A percentile compares a stretch with the other conserved stretches of the same genome.
Conservation (phyloP, 2,329 filamentous ascomycete genomes). For the Aureobasidium sp. region DNA sequence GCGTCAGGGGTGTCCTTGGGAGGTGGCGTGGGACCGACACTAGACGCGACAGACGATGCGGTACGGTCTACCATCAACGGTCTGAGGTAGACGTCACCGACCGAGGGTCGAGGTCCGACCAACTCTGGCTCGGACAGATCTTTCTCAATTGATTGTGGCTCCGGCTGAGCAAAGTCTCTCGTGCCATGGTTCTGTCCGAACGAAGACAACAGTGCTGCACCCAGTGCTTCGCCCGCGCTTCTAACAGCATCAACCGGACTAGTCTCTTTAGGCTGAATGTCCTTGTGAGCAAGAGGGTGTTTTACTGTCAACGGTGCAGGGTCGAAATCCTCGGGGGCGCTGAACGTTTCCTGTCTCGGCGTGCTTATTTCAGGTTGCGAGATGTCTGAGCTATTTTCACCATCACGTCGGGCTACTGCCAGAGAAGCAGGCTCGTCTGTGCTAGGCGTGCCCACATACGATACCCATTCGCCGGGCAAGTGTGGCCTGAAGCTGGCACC, state of each 20-base stretch:
- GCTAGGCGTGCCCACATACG: conserved; percentile 38
- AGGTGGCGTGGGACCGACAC: conserved; percentile 40
- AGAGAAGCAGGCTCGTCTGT: conserved; percentile 24
- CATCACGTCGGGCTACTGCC: neutral
- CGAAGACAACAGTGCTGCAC: conserved; percentile 36
- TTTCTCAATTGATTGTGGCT: conserved; percentile 16
- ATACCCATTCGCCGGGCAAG: conserved; percentile 49
- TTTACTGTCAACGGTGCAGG: conserved; percentile 31
- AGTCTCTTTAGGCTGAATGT: conserved; percentile 19
- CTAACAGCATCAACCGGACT: conserved; percentile 42
- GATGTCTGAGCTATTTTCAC: conserved; percentile 15
- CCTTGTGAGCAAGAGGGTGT: conserved; percentile 24
- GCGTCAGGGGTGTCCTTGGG: conserved; percentile 37
- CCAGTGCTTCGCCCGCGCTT: conserved; percentile 43
- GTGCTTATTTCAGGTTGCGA: conserved; percentile 19
- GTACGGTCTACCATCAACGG: conserved; percentile 34
- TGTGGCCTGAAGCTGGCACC: conserved; percentile 43
- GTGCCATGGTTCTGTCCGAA: conserved; percentile 30
- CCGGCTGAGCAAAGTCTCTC: conserved; percentile 27
- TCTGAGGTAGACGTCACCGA: conserved; percentile 33
- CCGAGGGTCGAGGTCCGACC: conserved; percentile 14
- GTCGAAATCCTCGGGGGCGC: conserved; percentile 21
- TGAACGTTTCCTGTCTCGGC: neutral
- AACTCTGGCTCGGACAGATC: conserved; percentile 24
- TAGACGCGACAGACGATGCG: conserved; percentile 30